Percentiles rank a stretch among this genome's conserved stretches.
These are phyloP conservation scores for Cenchrus americanus DNA, from an alignment of 176 grass and related monocot species.

Conservation along the genomic window DNA sequence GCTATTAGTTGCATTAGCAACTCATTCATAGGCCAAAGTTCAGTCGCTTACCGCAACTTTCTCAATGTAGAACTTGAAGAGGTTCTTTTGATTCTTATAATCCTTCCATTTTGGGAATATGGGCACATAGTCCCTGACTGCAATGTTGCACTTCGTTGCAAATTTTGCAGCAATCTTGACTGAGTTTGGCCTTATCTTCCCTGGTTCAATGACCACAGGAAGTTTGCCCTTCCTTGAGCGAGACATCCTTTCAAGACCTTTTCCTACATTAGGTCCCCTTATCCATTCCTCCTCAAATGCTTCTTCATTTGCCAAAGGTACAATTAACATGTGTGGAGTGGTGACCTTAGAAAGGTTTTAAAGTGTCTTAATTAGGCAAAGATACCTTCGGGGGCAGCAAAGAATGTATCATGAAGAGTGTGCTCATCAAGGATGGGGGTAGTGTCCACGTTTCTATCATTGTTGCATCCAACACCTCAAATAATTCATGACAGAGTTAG, in stretches of 20 bases:
- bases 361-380: too few relatives aligned
- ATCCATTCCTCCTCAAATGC: neutral
- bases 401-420: too few relatives aligned
- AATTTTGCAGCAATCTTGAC: neutral
- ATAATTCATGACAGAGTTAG: too few relatives aligned
- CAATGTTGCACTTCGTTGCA: neutral
- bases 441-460: too few relatives aligned
- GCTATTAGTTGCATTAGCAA: too few relatives aligned
- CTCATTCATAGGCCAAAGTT: neutral
- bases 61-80: neutral
- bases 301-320: neutral
- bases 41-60: neutral
- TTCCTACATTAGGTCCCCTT: neutral
- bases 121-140: neutral
- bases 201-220: neutral
- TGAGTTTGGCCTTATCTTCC: neutral
- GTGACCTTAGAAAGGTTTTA: too few relatives aligned
- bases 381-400: too few relatives aligned
- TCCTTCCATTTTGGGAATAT: neutral
- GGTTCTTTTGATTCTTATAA: neutral
- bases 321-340: too few relatives aligned
- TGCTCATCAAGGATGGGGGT: too few relatives aligned
- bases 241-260: neutral
- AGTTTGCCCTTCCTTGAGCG: neutral
- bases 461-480: too few relatives aligned